Conservation (phyloP, 371 early-diverging fungal genomes). For the Lichtheimia corymbifera region DNA sequence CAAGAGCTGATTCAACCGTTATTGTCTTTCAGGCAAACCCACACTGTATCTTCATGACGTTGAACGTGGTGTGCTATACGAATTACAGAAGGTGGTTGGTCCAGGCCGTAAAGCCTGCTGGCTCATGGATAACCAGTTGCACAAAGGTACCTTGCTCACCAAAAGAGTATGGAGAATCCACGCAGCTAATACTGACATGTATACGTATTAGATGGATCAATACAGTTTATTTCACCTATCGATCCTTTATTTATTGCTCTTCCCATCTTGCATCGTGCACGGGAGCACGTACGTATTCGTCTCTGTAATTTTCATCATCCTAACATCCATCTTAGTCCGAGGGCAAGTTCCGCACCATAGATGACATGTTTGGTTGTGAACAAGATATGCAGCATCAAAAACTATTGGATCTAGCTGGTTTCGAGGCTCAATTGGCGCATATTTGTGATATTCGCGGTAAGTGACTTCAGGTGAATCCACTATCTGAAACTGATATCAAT, state of each 20-base stretch:
- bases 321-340: not conserved
- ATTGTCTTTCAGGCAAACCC: not conserved
- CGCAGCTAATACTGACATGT: no score
- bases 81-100: slow-evolving; percentile 11
- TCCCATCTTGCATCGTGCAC: slow-evolving; percentile 12
- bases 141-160: slow-evolving; percentile 8
- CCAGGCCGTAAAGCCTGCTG: slow-evolving; percentile 12
- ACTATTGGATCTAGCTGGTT: not conserved
- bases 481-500: not conserved
- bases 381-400: not conserved
- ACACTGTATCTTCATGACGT: slow-evolving; percentile 2
- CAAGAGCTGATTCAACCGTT: not conserved
- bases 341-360: slow-evolving; percentile 15
- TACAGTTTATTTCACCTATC: slow-evolving; percentile 16
- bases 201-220: slow-evolving; percentile 10
- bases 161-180: no score
- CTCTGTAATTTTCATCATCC: not conserved
- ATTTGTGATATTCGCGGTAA: slow-evolving; percentile 16
- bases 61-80: slow-evolving; percentile 2
- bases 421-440: slow-evolving; percentile 4
- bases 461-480: not conserved
- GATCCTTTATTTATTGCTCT: slow-evolving; percentile 21
- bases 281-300: slow-evolving; percentile 2
- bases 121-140: slow-evolving; percentile 10
- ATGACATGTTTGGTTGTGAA: slow-evolving; percentile 10